Evolutionary conservation across 2,329 filamentous ascomycete genomes (phyloP).

Genomic region (Aspergillus novoparasiticus): DNA sequence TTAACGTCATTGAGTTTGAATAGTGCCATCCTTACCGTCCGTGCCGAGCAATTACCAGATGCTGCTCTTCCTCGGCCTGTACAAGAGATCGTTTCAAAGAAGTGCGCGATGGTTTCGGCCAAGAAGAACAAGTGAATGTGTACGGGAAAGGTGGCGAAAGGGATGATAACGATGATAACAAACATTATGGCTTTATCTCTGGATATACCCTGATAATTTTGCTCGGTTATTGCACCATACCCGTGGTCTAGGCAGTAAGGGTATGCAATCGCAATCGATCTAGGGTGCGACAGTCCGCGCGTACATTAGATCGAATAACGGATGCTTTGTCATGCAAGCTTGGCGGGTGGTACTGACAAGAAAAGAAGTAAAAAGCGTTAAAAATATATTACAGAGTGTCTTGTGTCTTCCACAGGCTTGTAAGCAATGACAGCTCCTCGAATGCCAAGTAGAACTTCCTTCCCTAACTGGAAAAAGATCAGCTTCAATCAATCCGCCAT

Average conservation of each 20-base stretch:
- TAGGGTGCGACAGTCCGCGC: background rate
- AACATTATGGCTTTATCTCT: background rate
- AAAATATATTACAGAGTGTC: background rate
- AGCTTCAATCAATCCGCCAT: background rate
- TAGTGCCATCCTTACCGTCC: background rate
- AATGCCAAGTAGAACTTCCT: background rate
- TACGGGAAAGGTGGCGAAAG: background rate
- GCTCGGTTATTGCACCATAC: background rate
- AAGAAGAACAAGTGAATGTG: background rate
- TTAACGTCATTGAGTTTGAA: background rate
- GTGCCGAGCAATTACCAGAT: background rate
- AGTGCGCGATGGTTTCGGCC: background rate
- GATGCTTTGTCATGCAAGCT: background rate
- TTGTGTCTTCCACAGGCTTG: background rate
- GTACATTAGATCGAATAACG: background rate
- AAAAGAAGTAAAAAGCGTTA: background rate
- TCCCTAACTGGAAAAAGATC: background rate
- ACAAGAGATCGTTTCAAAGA: background rate
- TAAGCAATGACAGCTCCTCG: background rate
- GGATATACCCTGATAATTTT: background rate
- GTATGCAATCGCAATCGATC: background rate
- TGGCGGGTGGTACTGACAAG: background rate
- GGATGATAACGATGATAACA: background rate
- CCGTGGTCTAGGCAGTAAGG: background rate
- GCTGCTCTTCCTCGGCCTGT: background rate